These are phyloP conservation scores for Truncatella angustata DNA, from an alignment of 2,329 filamentous ascomycete species.

Conservation along the genomic window DNA sequence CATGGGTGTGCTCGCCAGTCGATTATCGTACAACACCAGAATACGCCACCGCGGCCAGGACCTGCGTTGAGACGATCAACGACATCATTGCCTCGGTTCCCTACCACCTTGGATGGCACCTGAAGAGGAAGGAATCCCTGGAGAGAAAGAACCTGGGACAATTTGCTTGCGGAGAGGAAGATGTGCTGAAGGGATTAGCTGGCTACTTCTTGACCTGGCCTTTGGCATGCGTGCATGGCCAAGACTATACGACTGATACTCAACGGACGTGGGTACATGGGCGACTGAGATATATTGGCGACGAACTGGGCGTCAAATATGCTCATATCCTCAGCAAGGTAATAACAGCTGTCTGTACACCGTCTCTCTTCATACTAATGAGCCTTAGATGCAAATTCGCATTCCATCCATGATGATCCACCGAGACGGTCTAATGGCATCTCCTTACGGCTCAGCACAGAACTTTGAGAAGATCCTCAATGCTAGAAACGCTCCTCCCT, in stretches of 20 bases:
- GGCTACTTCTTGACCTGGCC: conserved; percentile 62
- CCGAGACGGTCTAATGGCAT: conserved; percentile 48
- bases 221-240: conserved; percentile 49
- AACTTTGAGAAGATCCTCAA: conserved; percentile 47
- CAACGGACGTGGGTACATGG: conserved; percentile 56
- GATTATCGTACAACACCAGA: conserved; percentile 63
- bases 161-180: conserved; percentile 50
- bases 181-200: conserved; percentile 50
- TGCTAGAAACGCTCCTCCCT: conserved; percentile 32
- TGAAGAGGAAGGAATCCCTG: conserved; percentile 40
- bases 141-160: conserved; percentile 38
- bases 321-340: conserved; percentile 55
- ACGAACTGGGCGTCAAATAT: conserved; percentile 57
- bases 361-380: not conserved
- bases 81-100: conserved; percentile 63
- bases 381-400: conserved; percentile 50
- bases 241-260: conserved; percentile 58
- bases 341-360: conserved; percentile 23
- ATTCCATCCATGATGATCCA: conserved; percentile 63
- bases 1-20: conserved; percentile 58
- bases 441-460: conserved; percentile 38
- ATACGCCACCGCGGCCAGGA: conserved; percentile 53
- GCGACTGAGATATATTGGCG: conserved; percentile 52
- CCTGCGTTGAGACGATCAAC: conserved; percentile 51
- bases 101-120: conserved; percentile 59